Evolutionary conservation across 441 rosid genomes (phyloP), one percentile per base, ranked within the genome.

Genomic region (Theobroma grandiflorum): DNA sequence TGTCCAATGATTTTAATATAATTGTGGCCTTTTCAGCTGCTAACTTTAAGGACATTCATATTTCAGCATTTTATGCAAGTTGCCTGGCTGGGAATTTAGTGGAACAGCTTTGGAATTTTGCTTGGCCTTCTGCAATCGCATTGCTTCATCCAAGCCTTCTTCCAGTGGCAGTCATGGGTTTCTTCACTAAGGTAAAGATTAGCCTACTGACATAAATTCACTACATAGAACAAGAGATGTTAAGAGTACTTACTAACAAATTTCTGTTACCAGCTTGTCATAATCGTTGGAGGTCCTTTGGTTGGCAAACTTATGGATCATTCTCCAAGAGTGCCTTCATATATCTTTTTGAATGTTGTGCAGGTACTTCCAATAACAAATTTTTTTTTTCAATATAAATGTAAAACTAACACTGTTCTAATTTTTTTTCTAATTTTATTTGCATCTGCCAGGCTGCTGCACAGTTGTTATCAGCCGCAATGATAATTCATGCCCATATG

Each of bases 71-170:
- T 50, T 94, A 96, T 81, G 95, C 98, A 26, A 89, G 88, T 80
- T 91, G 88, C 83, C 76, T 96, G 55, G 91, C 95, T 35, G 98
- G 94, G 33, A 94, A 94, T 83, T 78, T 94, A 78, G 99, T 96
- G 82, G 99, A 96, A 77, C 97, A 93, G 79, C 89, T 93, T 6
- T 94, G 98, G 99, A 93, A 85, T 77, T 96, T 96, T 81, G 96
- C 97, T 74, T 96, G 98, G 98, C 99, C 99, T 7, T 93, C 98
- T 64, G 95, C 99, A 45, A 94, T 96, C 64, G 98, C 98, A 8
- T 75, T 96, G 94, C 91, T 94, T 66, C 93, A 94, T 87, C 94
- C 97, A 8, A 96, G 99, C 87, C 97, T 96, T 85, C 90, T 93
- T 82, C 99, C 99, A 0, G 98, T 96, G 80, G 99, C 99, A 40